A percentile compares a stretch with the other conserved stretches of the same genome.
phyloP scores from a whole-genome alignment of 371 early-diverging fungal species.

The Apophysomyces sp. region DNA sequence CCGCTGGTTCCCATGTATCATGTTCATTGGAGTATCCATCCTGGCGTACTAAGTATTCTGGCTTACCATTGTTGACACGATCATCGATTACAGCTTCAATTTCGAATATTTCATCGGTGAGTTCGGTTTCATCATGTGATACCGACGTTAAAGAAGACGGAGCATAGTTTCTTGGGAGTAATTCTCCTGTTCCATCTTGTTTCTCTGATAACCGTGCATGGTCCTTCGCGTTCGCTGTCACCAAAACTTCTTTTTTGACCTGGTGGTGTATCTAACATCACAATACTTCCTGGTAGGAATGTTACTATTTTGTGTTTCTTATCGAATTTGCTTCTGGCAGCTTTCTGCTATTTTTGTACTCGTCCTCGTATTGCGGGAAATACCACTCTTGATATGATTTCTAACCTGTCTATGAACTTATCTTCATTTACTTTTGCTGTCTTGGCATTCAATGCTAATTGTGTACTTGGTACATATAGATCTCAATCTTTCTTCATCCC shows the following conservation, averaged over 20 bases:
- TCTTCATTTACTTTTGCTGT: background rate
- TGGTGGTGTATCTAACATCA: background rate
- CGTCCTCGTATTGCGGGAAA: conserved; percentile 14
- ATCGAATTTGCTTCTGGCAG: background rate
- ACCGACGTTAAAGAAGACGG: background rate
- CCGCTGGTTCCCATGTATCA: conserved; percentile 5
- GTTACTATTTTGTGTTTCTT: conserved; percentile 1
- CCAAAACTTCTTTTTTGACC: background rate
- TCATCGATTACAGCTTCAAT: background rate
- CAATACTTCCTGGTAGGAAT: background rate
- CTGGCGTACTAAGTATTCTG: conserved; percentile 5
- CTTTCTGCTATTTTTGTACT: conserved; percentile 3
- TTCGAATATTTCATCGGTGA: background rate
- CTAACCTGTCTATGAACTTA: background rate
- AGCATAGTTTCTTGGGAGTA: conserved; percentile 6
- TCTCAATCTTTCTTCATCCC: conserved; percentile 15
- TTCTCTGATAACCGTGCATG: conserved; percentile 7
- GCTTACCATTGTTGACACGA: background rate
- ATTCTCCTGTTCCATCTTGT: conserved; percentile 5
- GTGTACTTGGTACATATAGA: conserved; percentile 4
- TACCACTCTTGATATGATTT: background rate
- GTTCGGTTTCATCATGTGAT: conserved; percentile 11
- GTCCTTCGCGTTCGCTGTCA: conserved; percentile 5
- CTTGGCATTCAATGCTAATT: conserved; percentile 7
- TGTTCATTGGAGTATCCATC: background rate